Evolutionary conservation across 768 basidiomycete genomes (phyloP), one percentile per base, ranked within the genome.

Genomic region (Wakefieldia striispora): DNA sequence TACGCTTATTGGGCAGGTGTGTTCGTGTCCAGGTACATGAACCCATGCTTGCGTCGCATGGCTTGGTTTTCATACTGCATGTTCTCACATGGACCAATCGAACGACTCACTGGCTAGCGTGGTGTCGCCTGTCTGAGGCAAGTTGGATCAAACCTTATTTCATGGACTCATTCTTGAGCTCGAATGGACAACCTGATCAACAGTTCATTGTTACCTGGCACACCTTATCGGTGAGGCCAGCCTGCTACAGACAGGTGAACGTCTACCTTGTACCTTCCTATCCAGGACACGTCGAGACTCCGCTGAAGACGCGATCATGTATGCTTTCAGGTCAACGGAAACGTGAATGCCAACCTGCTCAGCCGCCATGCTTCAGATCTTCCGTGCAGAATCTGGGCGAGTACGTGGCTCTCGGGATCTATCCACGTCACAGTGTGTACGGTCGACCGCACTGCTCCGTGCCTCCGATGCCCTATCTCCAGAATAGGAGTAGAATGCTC

Each of bases 181-280:
- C 33, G 9, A 35, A 34, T 31, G 37, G 33, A 36, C 20, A 50
- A 35, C 26, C 20, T 47, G 55, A 53, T 58, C 55, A 48, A 47
- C 45, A 39, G 29, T 35, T 35, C 1, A 31, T 47, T 46, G 36
- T 41, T 47, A 40, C 19, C 50, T 33, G 31, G 31, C 63, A 36
- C 62, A 60, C 63, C 53, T 41, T 36, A 39, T 49, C 44, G 55
- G 58, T 27, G 64, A 63, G 62, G 64, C 58, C 16, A 10, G 42
- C 42, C 27, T 24, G 43, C 29, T 20, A 45, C 41, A 34, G 39
- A 21, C 24, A 48, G 46, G 40, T 41, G 46, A 53, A 41, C n/a
- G 42, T 53, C 46, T 43, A 37, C 45, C 31, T 44, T 51, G 12
- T 45, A 6, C 47, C 33, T 53, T 55, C 47, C 54, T 39, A 38